Percentiles rank a stretch among this genome's conserved stretches.
These are phyloP conservation scores for Cyclotella distinguenda DNA, from an alignment of 108 stramenopile genomes.

Conservation along the genomic window DNA sequence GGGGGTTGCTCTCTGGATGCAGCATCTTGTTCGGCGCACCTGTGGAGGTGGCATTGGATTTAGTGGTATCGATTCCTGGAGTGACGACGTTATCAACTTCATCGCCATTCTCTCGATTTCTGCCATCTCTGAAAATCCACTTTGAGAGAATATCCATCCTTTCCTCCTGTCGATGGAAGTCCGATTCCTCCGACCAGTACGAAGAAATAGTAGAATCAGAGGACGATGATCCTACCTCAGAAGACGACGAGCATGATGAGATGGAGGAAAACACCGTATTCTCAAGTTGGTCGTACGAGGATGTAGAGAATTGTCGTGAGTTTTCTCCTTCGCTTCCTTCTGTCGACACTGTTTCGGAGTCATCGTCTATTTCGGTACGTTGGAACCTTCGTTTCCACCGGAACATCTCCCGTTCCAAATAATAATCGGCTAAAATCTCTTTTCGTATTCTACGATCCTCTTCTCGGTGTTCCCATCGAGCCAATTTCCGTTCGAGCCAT, in stretches of 20 bases:
- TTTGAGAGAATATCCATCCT: neutral
- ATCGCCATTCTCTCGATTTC: neutral
- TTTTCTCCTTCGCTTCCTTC: neutral
- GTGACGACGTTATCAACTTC: neutral
- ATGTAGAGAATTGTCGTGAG: neutral
- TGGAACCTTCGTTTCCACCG: no score
- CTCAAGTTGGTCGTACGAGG: no score
- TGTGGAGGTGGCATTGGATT: no score
- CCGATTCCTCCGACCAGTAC: constrained; percentile 5
- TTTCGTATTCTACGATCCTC: neutral
- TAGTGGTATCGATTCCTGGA: neutral
- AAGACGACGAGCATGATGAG: constrained; percentile 4
- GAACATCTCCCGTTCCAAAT: constrained; percentile 10
- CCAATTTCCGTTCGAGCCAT: constrained; percentile 19
- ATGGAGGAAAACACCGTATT: neutral
- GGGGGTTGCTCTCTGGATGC: neutral
- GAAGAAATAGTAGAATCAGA: constrained; percentile 2
- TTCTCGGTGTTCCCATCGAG: constrained; percentile 1
- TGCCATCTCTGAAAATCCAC: neutral
- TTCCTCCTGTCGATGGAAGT: constrained; percentile 12
- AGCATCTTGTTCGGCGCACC: neutral
- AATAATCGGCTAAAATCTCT: constrained; percentile 5
- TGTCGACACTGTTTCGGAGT: neutral
- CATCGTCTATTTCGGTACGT: neutral
- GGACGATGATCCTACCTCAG: neutral